phyloP scores from a whole-genome alignment of 441 rosid species.

The Corymbia calophylla region DNA sequence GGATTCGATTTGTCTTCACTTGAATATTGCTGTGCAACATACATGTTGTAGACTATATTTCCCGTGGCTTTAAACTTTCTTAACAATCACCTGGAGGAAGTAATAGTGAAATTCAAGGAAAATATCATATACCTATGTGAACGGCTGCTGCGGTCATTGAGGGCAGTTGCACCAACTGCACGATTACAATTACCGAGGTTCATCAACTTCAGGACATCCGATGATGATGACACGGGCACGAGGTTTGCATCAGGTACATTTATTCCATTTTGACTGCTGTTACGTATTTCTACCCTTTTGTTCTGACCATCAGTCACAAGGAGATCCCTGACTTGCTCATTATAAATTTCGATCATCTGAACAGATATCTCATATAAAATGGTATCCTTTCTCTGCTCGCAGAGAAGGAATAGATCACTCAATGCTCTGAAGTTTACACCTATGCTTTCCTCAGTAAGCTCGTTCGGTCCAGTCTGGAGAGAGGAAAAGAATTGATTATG shows the following conservation, averaged over 20 bases:
- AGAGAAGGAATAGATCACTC: constrained; percentile 46
- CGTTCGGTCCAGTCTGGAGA: constrained; percentile 57
- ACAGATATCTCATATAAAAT: constrained; percentile 43
- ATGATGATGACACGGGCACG: constrained; percentile 54
- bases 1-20: not conserved
- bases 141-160: constrained; percentile 81
- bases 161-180: constrained; percentile 65
- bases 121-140: constrained; percentile 51
- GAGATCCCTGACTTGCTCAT: constrained; percentile 72
- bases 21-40: not conserved
- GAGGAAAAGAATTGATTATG: not conserved
- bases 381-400: constrained; percentile 42
- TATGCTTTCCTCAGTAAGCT: constrained; percentile 50
- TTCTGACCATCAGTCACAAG: constrained; percentile 43
- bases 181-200: constrained; percentile 60
- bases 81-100: not conserved
- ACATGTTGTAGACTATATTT: not conserved
- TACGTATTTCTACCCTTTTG: constrained; percentile 59
- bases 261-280: constrained; percentile 57
- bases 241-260: constrained; percentile 75
- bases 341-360: constrained; percentile 72
- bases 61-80: not conserved
- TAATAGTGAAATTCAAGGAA: not conserved
- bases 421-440: constrained; percentile 75
- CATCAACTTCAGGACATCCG: constrained; percentile 62